These are phyloP conservation scores for Fusarium sp. DNA, from an alignment of 2,329 filamentous ascomycete genomes.

Conservation along the genomic window DNA sequence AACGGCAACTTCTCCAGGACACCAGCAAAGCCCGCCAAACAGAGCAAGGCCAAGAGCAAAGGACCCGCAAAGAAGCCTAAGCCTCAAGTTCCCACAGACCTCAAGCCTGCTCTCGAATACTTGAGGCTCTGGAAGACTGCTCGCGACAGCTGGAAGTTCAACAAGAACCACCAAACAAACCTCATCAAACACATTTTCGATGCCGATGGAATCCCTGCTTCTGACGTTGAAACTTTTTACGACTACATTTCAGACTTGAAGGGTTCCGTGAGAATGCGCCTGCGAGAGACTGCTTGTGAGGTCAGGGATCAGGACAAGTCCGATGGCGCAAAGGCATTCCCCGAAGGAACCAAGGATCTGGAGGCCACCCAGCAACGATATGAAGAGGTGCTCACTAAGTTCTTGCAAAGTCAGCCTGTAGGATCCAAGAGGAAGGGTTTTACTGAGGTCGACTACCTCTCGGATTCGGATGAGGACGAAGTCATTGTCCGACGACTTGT, in stretches of 20 bases:
- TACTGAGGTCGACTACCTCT: conserved; percentile 63
- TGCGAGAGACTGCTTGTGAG: conserved; percentile 74
- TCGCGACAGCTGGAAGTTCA: conserved; percentile 88
- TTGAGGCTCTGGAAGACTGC: conserved; percentile 79
- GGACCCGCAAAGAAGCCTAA: conserved; percentile 54
- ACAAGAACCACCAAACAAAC: conserved; percentile 89
- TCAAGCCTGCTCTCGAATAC: conserved; percentile 78
- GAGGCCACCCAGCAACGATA: conserved; percentile 64
- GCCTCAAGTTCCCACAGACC: conserved; percentile 54
- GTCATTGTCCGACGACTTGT: conserved; percentile 66
- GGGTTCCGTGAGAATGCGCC: conserved; percentile 75
- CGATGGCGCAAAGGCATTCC: conserved; percentile 59
- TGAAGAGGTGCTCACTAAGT: conserved; percentile 64
- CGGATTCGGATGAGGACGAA: conserved; percentile 60
- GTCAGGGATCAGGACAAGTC: conserved; percentile 68
- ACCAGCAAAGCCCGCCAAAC: conserved; percentile 47
- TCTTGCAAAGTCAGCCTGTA: conserved; percentile 53
- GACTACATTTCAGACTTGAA: conserved; percentile 84
- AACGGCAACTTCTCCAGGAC: conserved; percentile 46
- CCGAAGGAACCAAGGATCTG: conserved; percentile 60
- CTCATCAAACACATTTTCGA: conserved; percentile 86
- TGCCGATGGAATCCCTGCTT: conserved; percentile 74
- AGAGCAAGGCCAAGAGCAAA: conserved; percentile 50
- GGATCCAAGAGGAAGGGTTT: conserved; percentile 62
- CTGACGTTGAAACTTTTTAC: conserved; percentile 76